Conservation (phyloP, 495 filamentous ascomycete genomes). For the Aspergillus bridgeri region DNA sequence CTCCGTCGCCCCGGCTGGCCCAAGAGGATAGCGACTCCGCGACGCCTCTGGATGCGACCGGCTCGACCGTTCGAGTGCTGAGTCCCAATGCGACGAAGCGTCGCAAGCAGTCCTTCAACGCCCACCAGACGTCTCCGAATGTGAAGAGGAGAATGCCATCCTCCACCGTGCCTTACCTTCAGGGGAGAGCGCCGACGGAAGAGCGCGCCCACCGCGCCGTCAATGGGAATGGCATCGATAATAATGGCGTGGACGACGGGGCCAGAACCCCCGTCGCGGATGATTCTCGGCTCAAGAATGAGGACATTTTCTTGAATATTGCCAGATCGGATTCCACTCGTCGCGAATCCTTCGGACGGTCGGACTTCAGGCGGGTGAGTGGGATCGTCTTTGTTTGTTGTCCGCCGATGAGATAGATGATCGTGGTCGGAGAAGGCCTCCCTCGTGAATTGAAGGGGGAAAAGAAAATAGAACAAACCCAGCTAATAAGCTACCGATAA, state of each 20-base stretch:
- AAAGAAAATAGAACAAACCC: neutral
- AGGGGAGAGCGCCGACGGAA: slow-evolving; percentile 29
- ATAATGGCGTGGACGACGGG: slow-evolving; percentile 21
- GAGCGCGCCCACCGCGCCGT: slow-evolving; percentile 26
- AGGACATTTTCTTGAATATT: slow-evolving; percentile 64
- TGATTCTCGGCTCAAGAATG: slow-evolving; percentile 39
- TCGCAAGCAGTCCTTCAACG: slow-evolving; percentile 24
- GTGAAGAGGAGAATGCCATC: slow-evolving; percentile 29
- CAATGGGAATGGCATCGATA: slow-evolving; percentile 13
- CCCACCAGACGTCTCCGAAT: slow-evolving; percentile 25
- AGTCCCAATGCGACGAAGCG: slow-evolving; percentile 35
- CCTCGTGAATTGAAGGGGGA: slow-evolving; percentile 11
- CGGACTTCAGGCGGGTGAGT: slow-evolving; percentile 52
- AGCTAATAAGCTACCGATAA: slow-evolving; percentile 11
- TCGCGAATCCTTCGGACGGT: slow-evolving; percentile 43
- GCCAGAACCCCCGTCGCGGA: slow-evolving; percentile 25
- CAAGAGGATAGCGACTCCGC: slow-evolving; percentile 16
- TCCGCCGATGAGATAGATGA: neutral
- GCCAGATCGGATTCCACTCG: slow-evolving; percentile 51
- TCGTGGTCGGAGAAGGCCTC: neutral
- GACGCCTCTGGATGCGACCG: slow-evolving; percentile 12
- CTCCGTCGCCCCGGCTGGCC: slow-evolving; percentile 10
- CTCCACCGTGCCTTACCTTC: slow-evolving; percentile 18
- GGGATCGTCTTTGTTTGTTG: neutral
- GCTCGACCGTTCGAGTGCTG: slow-evolving; percentile 16